Evolutionary conservation across 345 rosid genomes (phyloP).

Genomic region (Barbarea vulgaris): DNA sequence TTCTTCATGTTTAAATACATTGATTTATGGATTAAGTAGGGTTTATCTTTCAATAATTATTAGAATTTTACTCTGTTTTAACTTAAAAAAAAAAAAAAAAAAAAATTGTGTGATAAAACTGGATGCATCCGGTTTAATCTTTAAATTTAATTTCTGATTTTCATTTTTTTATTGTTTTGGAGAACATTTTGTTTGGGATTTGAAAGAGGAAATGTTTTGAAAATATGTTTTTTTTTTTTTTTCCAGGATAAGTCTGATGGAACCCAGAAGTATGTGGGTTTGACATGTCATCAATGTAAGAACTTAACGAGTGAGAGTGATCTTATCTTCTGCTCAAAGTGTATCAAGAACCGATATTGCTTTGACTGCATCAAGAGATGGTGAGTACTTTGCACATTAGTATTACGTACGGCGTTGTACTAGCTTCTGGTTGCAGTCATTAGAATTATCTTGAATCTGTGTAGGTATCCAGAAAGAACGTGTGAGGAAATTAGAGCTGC

Average conservation of each 20-base stretch:
- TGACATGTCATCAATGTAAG: conserved; percentile 42
- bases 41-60: too few species aligned
- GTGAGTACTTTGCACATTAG: not conserved
- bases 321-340: conserved; percentile 31
- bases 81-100: too few species aligned
- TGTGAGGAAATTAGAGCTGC: conserved; percentile 18
- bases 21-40: not conserved
- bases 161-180: not conserved
- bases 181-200: not conserved
- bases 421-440: not conserved
- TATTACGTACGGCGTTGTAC: not conserved
- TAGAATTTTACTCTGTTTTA: too few species aligned
- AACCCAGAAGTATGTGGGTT: conserved; percentile 1
- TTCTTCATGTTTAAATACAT: not conserved
- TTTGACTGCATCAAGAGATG: conserved; percentile 36
- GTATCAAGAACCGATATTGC: conserved; percentile 30
- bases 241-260: conserved; percentile 27
- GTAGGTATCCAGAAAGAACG: conserved; percentile 37
- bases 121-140: too few species aligned
- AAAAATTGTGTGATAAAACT: too few species aligned
- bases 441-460: not conserved
- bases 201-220: conserved; percentile 1
- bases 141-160: not conserved
- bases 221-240: not conserved
- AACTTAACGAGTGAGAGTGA: not conserved